These are phyloP conservation scores for Termitomyces bulborhizus DNA, from an alignment of 768 basidiomycete species.

Conservation along the genomic window DNA sequence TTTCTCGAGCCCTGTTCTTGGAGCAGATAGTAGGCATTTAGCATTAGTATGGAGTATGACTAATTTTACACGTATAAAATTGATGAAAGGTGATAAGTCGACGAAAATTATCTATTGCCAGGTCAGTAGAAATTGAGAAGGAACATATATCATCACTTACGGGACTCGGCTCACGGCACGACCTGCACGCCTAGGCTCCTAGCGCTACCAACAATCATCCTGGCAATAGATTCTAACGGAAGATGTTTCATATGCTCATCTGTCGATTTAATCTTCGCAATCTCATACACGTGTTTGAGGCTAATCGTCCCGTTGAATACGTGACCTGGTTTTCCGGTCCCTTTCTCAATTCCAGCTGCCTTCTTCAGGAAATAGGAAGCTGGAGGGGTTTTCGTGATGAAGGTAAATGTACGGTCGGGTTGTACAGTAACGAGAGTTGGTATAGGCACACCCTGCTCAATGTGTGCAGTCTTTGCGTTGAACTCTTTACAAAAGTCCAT, in stretches of 20 bases:
- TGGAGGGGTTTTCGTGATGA: slow-evolving; percentile 89
- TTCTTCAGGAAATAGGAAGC: slow-evolving; percentile 88
- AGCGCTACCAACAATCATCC: slow-evolving; percentile 85
- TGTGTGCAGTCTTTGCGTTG: slow-evolving; percentile 92
- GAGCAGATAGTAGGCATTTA: slow-evolving; percentile 6
- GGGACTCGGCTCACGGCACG: slow-evolving; percentile 55
- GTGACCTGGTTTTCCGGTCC: slow-evolving; percentile 76
- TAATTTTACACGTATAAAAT: slow-evolving; percentile 15
- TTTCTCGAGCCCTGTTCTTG: slow-evolving; percentile 10
- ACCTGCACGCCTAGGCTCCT: slow-evolving; percentile 86
- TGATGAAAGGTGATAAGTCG: slow-evolving; percentile 6
- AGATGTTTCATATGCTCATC: slow-evolving; percentile 89
- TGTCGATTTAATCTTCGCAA: slow-evolving; percentile 91
- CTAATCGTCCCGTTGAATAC: slow-evolving; percentile 76
- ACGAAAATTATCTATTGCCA: slow-evolving; percentile 5
- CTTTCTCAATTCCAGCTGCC: slow-evolving; percentile 86
- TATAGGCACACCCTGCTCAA: slow-evolving; percentile 77
- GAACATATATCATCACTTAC: slow-evolving; percentile 15
- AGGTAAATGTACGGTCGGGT: slow-evolving; percentile 93
- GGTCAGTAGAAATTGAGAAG: slow-evolving; percentile 5
- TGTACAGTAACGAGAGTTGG: slow-evolving; percentile 93
- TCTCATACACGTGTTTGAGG: slow-evolving; percentile 98
- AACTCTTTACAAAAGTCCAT: slow-evolving; percentile 99
- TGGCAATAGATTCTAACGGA: slow-evolving; percentile 80
- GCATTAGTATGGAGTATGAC: slow-evolving; percentile 13